phyloP scores from a whole-genome alignment of 2,329 filamentous ascomycete species.

The Ascochyta viciae-villosae region DNA sequence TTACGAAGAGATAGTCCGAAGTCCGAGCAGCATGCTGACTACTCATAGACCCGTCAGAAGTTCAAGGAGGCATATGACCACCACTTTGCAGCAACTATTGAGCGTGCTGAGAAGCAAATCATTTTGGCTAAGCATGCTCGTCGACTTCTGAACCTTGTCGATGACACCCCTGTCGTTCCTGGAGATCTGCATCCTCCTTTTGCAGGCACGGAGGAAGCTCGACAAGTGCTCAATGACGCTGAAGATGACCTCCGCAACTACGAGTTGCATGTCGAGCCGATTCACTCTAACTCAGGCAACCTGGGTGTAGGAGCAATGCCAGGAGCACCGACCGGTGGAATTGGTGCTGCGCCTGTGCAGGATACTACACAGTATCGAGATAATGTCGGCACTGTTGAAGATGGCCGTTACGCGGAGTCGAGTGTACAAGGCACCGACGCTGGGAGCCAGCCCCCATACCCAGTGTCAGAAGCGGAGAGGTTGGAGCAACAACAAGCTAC shows the following conservation, averaged over 20 bases:
- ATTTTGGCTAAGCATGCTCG: slow-evolving; percentile 91
- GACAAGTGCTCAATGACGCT: slow-evolving; percentile 88
- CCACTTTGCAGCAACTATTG: slow-evolving; percentile 89
- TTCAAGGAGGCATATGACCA: slow-evolving; percentile 92
- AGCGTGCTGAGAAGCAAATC: slow-evolving; percentile 95
- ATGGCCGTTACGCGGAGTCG: slow-evolving; percentile 31
- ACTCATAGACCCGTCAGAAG: slow-evolving; percentile 84
- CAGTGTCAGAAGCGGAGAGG: slow-evolving; percentile 40
- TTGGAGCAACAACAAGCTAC: slow-evolving; percentile 33
- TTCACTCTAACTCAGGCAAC: slow-evolving; percentile 57
- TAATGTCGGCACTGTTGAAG: slow-evolving; percentile 25
- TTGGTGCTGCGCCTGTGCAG: not conserved
- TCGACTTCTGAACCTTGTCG: slow-evolving; percentile 81
- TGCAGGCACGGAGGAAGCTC: slow-evolving; percentile 69
- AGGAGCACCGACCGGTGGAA: slow-evolving; percentile 19
- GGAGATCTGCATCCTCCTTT: slow-evolving; percentile 79
- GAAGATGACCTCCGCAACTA: slow-evolving; percentile 87
- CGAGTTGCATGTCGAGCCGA: slow-evolving; percentile 64
- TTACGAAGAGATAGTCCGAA: too few species aligned
- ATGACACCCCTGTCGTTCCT: slow-evolving; percentile 88
- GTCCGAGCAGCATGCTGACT: slow-evolving; percentile 22
- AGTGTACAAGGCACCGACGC: slow-evolving; percentile 30
- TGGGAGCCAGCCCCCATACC: slow-evolving; percentile 37
- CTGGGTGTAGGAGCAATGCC: slow-evolving; percentile 59
- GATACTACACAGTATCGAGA: slow-evolving; percentile 3